Evolutionary conservation across 2,329 filamentous ascomycete species (phyloP).

Genomic region (Microcyclospora tardicrescens): DNA sequence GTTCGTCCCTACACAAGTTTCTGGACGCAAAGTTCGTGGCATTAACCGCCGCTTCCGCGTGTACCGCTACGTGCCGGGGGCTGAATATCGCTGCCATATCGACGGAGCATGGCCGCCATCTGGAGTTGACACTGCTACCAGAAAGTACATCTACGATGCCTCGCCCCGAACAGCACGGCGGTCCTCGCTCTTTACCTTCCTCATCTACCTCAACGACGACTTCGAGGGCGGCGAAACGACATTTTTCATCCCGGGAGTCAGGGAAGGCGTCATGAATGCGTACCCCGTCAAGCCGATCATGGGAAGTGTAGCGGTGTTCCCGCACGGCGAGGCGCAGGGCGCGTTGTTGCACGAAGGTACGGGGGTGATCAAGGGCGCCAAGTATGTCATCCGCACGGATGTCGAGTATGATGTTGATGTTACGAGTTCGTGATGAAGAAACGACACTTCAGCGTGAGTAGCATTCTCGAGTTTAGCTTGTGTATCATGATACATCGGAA

Average conservation of each 20-base stretch:
- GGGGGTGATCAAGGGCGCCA: constrained; percentile 52
- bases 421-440: neutral
- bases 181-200: constrained; percentile 55
- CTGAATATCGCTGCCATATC: constrained; percentile 59
- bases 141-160: constrained; percentile 53
- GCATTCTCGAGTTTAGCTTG: no score
- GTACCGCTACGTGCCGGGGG: constrained; percentile 59
- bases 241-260: constrained; percentile 52
- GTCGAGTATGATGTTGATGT: constrained; percentile 52
- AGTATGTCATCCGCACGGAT: constrained; percentile 59
- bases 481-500: no score
- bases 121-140: constrained; percentile 41
- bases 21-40: constrained; percentile 46
- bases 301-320: constrained; percentile 56
- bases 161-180: constrained; percentile 48
- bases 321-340: constrained; percentile 54
- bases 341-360: constrained; percentile 58
- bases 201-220: constrained; percentile 59
- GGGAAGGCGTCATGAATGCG: constrained; percentile 54
- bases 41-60: constrained; percentile 59
- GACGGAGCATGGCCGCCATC: constrained; percentile 63
- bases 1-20: constrained; percentile 43
- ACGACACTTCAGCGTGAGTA: no score
- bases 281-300: constrained; percentile 57
- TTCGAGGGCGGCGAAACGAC: constrained; percentile 61